Base-by-base conservation (phyloP, 352 stramenopile genomes). In the Thalassiosira mediterranea region DNA sequence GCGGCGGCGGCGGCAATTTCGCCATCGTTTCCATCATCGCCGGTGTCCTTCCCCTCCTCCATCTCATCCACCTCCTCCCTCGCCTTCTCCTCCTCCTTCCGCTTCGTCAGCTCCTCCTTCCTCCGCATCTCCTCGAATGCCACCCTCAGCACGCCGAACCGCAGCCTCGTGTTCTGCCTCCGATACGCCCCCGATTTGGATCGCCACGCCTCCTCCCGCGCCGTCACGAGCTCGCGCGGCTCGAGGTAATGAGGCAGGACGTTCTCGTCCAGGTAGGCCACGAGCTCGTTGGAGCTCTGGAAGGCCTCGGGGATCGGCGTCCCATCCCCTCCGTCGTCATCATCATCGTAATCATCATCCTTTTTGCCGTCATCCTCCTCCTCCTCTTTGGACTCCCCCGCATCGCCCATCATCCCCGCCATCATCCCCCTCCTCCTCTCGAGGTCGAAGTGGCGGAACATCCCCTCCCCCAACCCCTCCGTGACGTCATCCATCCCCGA, bases 251-350 rank as follows among this genome's bases (percentile, higher is more conserved):
- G 42, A 4, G 66, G 53, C 46, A 83, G 49, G 32, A 51, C 59
- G 37, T 69, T 77, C 52, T 83, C 57, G 64, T 83, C 74, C 28
- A 83, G 68, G 17, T 83, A 83, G 11, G 69, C 61, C 26, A 83
- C 54, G 13, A 83, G 40, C 13, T 83, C 66, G 63, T 83, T 83
- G 3, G 60, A 15, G 17, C 15, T 72, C 7, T 32, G 19, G 42
- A 83, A 83, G 13, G 37, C 52, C 37, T 73, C 56, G 21, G 74
- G 74, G 38, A 32, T 26, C 7, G 34, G 7, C 13, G 34, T 7
- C 34, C 7, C 34, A 42, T 42, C 34, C 34, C 7, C 13, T 42
- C 13, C 7, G 13, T 42, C 34, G 34, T 42, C 34, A 13, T 13
- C 34, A 42, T 42, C 34, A 13, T 42, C 34, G 7, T 7, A 42